A percentile compares a stretch with the other conserved stretches of the same genome.
phyloP scores from a whole-genome alignment of 257 asterid genomes.

The Echium plantagineum region DNA sequence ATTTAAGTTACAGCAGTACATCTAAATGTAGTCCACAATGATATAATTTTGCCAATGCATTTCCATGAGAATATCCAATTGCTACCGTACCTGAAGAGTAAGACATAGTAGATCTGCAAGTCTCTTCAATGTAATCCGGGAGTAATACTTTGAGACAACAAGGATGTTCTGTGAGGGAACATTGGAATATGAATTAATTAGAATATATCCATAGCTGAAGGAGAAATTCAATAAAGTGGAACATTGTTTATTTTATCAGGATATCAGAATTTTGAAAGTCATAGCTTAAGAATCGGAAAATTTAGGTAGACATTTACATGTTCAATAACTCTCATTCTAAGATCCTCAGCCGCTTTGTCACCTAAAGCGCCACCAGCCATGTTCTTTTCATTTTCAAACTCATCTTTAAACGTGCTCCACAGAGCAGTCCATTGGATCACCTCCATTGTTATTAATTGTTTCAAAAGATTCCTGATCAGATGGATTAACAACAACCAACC shows the following conservation, averaged over 20 bases:
- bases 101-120: slow-evolving; percentile 85
- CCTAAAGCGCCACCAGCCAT: slow-evolving; percentile 82
- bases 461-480: slow-evolving; percentile 50
- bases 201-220: neutral
- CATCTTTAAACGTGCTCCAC: slow-evolving; percentile 80
- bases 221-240: neutral
- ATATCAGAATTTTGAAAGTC: neutral
- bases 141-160: slow-evolving; percentile 86
- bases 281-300: neutral
- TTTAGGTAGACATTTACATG: slow-evolving; percentile 40
- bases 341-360: slow-evolving; percentile 88
- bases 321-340: slow-evolving; percentile 77
- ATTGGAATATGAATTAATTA: slow-evolving; percentile 1
- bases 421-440: slow-evolving; percentile 79
- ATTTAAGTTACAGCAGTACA: too few relatives aligned
- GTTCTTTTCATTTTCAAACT: slow-evolving; percentile 80
- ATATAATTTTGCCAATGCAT: neutral
- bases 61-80: neutral
- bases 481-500: neutral
- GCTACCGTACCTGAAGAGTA: slow-evolving; percentile 45
- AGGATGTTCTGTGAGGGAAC: slow-evolving; percentile 72
- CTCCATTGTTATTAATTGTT: slow-evolving; percentile 89
- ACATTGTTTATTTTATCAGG: neutral
- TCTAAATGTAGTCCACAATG: neutral
- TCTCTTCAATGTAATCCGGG: slow-evolving; percentile 81